These are phyloP conservation scores for Clonostachys rosea DNA, from an alignment of 2,329 filamentous ascomycete genomes.

Conservation along the genomic window DNA sequence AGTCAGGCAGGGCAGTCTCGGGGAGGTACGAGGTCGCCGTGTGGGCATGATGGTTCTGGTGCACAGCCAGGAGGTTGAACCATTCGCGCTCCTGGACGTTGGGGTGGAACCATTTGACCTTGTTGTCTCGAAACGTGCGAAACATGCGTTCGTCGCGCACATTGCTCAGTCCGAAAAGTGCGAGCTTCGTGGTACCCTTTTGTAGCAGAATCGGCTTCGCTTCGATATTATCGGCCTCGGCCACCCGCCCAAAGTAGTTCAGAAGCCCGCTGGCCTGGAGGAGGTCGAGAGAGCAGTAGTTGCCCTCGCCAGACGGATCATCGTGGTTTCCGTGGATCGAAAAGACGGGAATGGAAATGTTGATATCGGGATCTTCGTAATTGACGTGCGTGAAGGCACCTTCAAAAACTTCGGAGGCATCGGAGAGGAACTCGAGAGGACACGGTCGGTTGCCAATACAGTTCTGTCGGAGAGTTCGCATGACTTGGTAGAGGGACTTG, in stretches of 20 bases:
- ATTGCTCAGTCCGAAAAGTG: slow-evolving; percentile 91
- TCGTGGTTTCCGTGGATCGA: slow-evolving; percentile 99
- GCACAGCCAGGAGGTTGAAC: slow-evolving; percentile 94
- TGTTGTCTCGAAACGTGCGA: slow-evolving; percentile 85
- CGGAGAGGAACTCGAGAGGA: slow-evolving; percentile 89
- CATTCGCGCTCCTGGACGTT: slow-evolving; percentile 77
- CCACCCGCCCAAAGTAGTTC: slow-evolving; percentile 92
- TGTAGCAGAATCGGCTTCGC: slow-evolving; percentile 90
- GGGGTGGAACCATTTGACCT: slow-evolving; percentile 90
- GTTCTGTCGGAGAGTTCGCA: slow-evolving; percentile 88
- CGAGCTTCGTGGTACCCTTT: slow-evolving; percentile 89
- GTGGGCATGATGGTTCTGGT: slow-evolving; percentile 93
- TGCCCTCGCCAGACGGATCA: slow-evolving; percentile 93
- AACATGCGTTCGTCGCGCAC: slow-evolving; percentile 94
- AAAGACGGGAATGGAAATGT: slow-evolving; percentile 94
- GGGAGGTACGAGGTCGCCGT: slow-evolving; percentile 92
- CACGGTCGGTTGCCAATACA: slow-evolving; percentile 95
- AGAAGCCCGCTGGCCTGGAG: slow-evolving; percentile 86
- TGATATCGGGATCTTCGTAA: slow-evolving; percentile 96
- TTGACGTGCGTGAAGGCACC: slow-evolving; percentile 92
- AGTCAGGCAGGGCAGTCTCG: slow-evolving; percentile 87
- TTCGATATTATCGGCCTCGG: slow-evolving; percentile 88
- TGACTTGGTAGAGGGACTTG: slow-evolving; percentile 95
- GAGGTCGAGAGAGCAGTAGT: slow-evolving; percentile 85
- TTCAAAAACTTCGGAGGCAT: slow-evolving; percentile 86